Evolutionary conservation across 495 filamentous ascomycete species (phyloP), one percentile per base, ranked within the genome.

Genomic region (Penicillium nucicola): DNA sequence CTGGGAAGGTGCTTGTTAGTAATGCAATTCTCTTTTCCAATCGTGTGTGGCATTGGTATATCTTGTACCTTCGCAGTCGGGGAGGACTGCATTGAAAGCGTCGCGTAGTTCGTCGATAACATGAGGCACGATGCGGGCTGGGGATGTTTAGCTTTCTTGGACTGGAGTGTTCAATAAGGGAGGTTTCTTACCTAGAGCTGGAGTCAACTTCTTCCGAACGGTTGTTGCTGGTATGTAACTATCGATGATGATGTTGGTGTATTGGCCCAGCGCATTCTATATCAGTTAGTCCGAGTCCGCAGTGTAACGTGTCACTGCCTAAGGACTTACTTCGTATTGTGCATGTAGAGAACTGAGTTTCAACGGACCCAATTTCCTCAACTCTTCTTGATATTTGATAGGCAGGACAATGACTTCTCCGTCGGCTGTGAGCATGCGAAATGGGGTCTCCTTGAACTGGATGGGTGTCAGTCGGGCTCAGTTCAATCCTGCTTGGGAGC

Each of bases 341-440:
- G 67, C 63, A 45, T 67, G 55, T 22, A 70, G 8, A 17, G 61
- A 55, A 41, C 63, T 68, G 18, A 68, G n/a, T 14, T 50, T 46
- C 1, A 48, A 53, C 4, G 58, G 34, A 13, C 53, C 49, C 2
- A 64, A 14, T 18, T 51, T 34, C 28, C 54, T 57, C 2, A 72
- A 45, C 35, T 70, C 65, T 30, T 61, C 37, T 1, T 64, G 45
- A 38, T 70, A 72, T 18, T 55, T 65, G 2, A 44, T 45, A 2
- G 69, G 67, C 34, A 72, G 48, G 4, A 70, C 61, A 9, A 68
- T 50, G 30, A 70, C 20, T 41, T 70, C 69, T n/a, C 61, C 63
- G 45, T 72, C 67, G 7, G 56, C 47, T 5, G 64, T 68, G n/a
- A 67, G 55, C 19, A 72, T 48, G 4, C 65, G 59, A 35, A 65